These are phyloP conservation scores for Septoria linicola DNA, from an alignment of 2,329 filamentous ascomycete genomes.

Conservation along the genomic window DNA sequence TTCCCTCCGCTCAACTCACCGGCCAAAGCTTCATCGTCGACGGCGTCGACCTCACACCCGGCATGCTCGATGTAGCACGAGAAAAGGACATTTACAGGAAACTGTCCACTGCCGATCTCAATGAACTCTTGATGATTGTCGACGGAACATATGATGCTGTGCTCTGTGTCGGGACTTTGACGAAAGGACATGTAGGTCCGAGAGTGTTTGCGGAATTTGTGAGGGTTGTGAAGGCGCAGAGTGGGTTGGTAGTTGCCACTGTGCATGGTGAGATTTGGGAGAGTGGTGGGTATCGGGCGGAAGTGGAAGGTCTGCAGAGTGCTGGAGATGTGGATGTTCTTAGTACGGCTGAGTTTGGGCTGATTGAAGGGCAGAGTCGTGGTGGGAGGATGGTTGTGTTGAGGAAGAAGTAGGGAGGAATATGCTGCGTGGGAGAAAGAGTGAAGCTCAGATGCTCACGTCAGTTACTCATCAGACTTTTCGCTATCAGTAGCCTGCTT, in stretches of 20 bases:
- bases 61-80: constrained; percentile 18
- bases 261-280: constrained; percentile 25
- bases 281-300: constrained; percentile 17
- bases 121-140: constrained; percentile 12
- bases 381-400: constrained; percentile 24
- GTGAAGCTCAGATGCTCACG: too few relatives aligned
- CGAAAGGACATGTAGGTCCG: constrained; percentile 24
- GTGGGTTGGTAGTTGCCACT: constrained; percentile 21
- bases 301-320: constrained; percentile 11
- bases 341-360: constrained; percentile 16
- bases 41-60: constrained; percentile 20
- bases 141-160: constrained; percentile 21
- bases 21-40: constrained; percentile 14
- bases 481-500: too few relatives aligned
- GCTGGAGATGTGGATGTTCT: constrained; percentile 16
- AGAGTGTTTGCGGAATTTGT: constrained; percentile 18
- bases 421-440: too few relatives aligned
- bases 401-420: constrained; percentile 15
- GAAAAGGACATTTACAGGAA: constrained; percentile 16
- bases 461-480: too few relatives aligned
- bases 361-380: constrained; percentile 15
- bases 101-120: constrained; percentile 19
- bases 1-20: background rate
- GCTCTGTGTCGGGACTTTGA: constrained; percentile 23
- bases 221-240: constrained; percentile 13